Evolutionary conservation across 805 yeast species (phyloP).

Genomic region (Nakazawaea siamensis): DNA sequence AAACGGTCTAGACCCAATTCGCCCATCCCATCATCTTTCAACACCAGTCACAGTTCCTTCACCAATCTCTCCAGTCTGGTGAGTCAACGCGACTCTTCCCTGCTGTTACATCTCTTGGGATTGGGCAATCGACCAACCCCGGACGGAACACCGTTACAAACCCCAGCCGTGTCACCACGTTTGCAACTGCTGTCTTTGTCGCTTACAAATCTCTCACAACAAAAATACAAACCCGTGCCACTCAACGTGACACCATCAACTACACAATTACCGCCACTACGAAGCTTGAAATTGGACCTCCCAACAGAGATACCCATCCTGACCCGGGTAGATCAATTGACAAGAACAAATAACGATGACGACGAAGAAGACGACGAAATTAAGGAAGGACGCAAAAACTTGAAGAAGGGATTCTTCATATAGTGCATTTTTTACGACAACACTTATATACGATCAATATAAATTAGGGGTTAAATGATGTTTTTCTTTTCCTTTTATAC

Average conservation of each 20-base stretch:
- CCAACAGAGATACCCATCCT: constrained; percentile 29
- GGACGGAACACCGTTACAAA: constrained; percentile 25
- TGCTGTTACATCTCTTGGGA: constrained; percentile 22
- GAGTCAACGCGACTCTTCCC: constrained; percentile 18
- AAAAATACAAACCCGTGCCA: no score
- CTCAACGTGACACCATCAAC: no score
- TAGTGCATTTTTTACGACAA: no score
- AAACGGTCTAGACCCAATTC: constrained; percentile 45
- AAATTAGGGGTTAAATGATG: no score
- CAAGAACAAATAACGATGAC: constrained; percentile 8
- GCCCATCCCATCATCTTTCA: constrained; percentile 18
- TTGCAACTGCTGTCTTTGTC: constrained; percentile 8
- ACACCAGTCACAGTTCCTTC: background rate
- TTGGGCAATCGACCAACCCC: constrained; percentile 18
- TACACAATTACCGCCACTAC: constrained; percentile 35
- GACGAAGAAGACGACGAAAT: constrained; percentile 3
- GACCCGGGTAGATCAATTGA: no score
- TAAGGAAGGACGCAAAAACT: background rate
- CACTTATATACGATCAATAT: no score
- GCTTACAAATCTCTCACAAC: background rate
- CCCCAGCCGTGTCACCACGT: constrained; percentile 29
- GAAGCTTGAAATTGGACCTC: constrained; percentile 41
- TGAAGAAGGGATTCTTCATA: constrained; percentile 5
- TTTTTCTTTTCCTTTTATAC: no score
- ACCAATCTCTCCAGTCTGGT: constrained; percentile 5